Conservation (phyloP, 1,284 basidiomycete species). For the Coniferiporia sulphurascens region DNA sequence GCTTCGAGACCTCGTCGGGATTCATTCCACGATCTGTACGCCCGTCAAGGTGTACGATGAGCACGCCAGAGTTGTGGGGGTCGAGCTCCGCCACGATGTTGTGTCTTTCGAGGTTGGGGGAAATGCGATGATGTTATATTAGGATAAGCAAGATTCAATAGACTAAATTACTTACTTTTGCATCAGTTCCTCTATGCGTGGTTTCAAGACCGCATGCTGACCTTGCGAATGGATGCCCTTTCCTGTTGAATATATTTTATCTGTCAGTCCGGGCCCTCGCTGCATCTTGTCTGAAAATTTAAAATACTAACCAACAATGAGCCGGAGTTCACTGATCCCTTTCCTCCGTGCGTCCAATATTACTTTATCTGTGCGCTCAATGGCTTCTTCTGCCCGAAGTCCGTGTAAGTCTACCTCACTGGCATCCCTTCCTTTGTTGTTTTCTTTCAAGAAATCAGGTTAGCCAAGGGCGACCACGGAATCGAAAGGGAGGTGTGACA, state of each 20-base stretch:
- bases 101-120: conserved; percentile 42
- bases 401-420: conserved; percentile 89
- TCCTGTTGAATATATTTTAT: conserved; percentile 32
- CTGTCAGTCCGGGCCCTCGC: neutral
- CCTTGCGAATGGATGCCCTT: conserved; percentile 85
- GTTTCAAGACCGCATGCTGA: conserved; percentile 85
- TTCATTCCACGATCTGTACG: conserved; percentile 45
- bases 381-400: conserved; percentile 91
- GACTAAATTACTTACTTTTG: conserved; percentile 47
- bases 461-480: neutral
- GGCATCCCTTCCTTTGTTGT: conserved; percentile 71
- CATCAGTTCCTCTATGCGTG: conserved; percentile 88
- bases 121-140: neutral
- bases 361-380: conserved; percentile 63
- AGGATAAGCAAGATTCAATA: neutral
- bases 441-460: conserved; percentile 47
- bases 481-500: too few relatives aligned
- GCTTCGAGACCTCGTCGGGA: conserved; percentile 54
- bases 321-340: conserved; percentile 66
- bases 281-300: neutral
- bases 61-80: conserved; percentile 78
- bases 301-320: conserved; percentile 75
- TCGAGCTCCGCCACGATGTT: conserved; percentile 75
- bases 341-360: conserved; percentile 63
- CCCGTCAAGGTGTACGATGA: conserved; percentile 71